Evolutionary conservation across 805 yeast genomes (phyloP).

Genomic region (Naumovozyma baii): DNA sequence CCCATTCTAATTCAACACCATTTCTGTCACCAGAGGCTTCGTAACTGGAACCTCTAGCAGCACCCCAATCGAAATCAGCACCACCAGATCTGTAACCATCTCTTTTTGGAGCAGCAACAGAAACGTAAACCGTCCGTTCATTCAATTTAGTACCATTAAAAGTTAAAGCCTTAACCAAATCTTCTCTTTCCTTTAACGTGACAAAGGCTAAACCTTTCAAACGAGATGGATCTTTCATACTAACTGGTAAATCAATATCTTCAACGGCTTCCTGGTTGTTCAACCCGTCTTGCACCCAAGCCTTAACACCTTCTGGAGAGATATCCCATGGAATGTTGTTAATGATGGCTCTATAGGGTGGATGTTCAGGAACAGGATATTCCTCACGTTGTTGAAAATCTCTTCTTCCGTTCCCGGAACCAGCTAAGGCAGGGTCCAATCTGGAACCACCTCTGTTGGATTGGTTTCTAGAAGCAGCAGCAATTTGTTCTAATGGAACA

Average conservation of each 20-base stretch:
- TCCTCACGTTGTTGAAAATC: conserved; percentile 45
- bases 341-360: conserved; percentile 89
- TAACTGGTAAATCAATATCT: conserved; percentile 66
- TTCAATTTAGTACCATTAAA: conserved; percentile 60
- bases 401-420: conserved; percentile 27
- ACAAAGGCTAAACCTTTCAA: conserved; percentile 85
- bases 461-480: conserved; percentile 13
- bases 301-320: conserved; percentile 51
- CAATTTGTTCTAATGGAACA: conserved; percentile 24
- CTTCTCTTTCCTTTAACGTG: conserved; percentile 68
- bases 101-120: conserved; percentile 68
- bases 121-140: conserved; percentile 62
- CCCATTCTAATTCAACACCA: conserved; percentile 32
- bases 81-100: conserved; percentile 36
- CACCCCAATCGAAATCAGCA: conserved; percentile 40
- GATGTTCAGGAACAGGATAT: conserved; percentile 78
- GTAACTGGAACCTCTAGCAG: conserved; percentile 31
- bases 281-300: conserved; percentile 49
- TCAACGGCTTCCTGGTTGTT: conserved; percentile 45
- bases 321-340: conserved; percentile 79
- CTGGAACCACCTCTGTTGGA: conserved; percentile 20
- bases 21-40: conserved; percentile 23
- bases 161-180: conserved; percentile 62
- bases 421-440: conserved; percentile 33
- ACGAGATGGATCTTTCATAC: conserved; percentile 48